Evolutionary conservation across 2,329 filamentous ascomycete genomes (phyloP).

Genomic region (Aspergillus sp.): DNA sequence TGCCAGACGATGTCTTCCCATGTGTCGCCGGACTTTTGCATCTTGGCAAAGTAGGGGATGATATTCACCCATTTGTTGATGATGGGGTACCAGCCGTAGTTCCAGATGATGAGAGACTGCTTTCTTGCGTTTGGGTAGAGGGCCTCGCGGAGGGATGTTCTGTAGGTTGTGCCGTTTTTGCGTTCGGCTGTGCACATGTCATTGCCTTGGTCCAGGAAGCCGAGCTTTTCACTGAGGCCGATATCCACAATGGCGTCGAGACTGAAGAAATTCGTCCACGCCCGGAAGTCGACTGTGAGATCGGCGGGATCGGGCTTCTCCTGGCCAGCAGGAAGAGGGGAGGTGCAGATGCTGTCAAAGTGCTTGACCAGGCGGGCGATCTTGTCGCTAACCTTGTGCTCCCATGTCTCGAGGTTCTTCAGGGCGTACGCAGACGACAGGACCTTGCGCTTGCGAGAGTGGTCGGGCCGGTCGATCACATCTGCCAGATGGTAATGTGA

Average conservation of each 20-base stretch:
- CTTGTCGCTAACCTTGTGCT: constrained; percentile 57
- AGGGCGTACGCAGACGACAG: constrained; percentile 53
- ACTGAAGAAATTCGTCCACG: constrained; percentile 57
- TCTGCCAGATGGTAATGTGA: constrained; percentile 55
- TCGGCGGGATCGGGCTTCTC: constrained; percentile 21
- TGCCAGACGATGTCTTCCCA: constrained; percentile 46
- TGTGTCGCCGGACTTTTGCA: constrained; percentile 47
- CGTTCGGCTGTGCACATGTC: constrained; percentile 46
- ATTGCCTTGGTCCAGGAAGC: constrained; percentile 52
- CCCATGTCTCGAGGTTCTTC: constrained; percentile 57
- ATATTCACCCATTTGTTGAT: constrained; percentile 50
- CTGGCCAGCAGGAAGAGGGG: constrained; percentile 20
- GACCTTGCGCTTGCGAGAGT: constrained; percentile 53
- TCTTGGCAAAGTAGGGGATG: constrained; percentile 43
- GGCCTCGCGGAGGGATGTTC: constrained; percentile 51
- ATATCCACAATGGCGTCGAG: constrained; percentile 60
- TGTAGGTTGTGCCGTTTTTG: constrained; percentile 48
- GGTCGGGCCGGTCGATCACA: constrained; percentile 53
- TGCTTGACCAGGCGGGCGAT: constrained; percentile 45
- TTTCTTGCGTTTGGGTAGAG: constrained; percentile 53
- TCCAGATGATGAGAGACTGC: constrained; percentile 48
- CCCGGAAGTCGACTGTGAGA: constrained; percentile 50
- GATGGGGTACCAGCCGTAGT: constrained; percentile 48
- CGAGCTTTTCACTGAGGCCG: constrained; percentile 52
- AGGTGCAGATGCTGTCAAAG: constrained; percentile 44